Evolutionary conservation across 1,284 basidiomycete species (phyloP).

Genomic region (Marasmius sp.): DNA sequence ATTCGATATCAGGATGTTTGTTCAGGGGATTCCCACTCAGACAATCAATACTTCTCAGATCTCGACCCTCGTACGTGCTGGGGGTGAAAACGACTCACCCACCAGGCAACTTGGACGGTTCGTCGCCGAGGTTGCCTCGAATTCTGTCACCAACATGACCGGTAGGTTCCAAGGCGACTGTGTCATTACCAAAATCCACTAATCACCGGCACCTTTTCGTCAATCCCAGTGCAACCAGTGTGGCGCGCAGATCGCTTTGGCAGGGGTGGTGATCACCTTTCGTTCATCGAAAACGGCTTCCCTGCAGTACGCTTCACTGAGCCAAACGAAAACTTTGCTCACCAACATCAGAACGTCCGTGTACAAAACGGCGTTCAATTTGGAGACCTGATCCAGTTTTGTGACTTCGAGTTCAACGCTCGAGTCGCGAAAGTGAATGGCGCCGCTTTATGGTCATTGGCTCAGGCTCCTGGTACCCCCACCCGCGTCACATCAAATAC

Average conservation of each 20-base stretch:
- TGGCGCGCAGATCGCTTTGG: constrained; percentile 36
- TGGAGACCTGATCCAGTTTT: constrained; percentile 52
- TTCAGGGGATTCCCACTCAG: constrained; percentile 42
- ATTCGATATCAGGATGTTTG: constrained; percentile 48
- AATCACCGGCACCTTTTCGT: not conserved
- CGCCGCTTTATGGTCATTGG: constrained; percentile 51
- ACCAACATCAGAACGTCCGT: constrained; percentile 56
- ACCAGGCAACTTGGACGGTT: constrained; percentile 51
- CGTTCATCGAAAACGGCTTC: constrained; percentile 50
- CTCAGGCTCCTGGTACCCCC: constrained; percentile 51
- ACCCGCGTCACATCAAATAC: constrained; percentile 46
- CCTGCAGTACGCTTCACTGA: constrained; percentile 56
- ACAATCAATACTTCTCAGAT: constrained; percentile 38
- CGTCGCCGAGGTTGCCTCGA: constrained; percentile 46
- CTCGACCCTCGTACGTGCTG: constrained; percentile 34
- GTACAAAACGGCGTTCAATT: constrained; percentile 50
- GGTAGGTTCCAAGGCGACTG: constrained; percentile 29
- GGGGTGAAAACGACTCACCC: constrained; percentile 54
- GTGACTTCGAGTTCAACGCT: constrained; percentile 49
- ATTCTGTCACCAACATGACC: constrained; percentile 45
- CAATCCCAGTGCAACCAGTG: constrained; percentile 10
- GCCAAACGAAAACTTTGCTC: constrained; percentile 54
- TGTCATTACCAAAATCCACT: not conserved
- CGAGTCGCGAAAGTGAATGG: constrained; percentile 53
- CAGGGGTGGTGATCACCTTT: constrained; percentile 51